Percentiles rank a stretch among this genome's conserved stretches.
Evolutionary conservation across 495 filamentous ascomycete genomes (phyloP).

Genomic region (Penicillium mononematosum): DNA sequence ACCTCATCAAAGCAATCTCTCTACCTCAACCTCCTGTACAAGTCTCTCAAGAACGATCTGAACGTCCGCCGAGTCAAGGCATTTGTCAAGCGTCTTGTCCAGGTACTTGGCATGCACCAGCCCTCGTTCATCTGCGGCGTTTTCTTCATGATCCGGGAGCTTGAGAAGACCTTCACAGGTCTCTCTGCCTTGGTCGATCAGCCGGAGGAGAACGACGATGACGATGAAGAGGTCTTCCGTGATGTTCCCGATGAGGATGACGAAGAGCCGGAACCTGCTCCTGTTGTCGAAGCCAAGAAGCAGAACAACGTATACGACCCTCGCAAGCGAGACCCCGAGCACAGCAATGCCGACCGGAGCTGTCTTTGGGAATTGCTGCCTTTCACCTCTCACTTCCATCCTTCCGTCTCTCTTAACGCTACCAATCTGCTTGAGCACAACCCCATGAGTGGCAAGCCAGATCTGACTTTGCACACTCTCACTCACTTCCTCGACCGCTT

Average conservation of each 20-base stretch:
- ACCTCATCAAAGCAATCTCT: conserved; percentile 92
- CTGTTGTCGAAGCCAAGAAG: conserved; percentile 28
- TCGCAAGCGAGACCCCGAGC: conserved; percentile 84
- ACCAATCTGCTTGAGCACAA: conserved; percentile 61
- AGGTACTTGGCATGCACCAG: conserved; percentile 83
- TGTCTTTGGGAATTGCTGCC: conserved; percentile 92
- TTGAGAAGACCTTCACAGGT: conserved; percentile 71
- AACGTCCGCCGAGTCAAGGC: conserved; percentile 89
- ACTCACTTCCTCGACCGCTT: conserved; percentile 96
- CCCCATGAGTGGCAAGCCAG: conserved; percentile 78
- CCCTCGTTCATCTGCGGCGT: conserved; percentile 89
- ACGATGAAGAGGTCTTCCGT: conserved; percentile 70
- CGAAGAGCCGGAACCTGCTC: conserved; percentile 29
- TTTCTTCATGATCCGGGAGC: conserved; percentile 79
- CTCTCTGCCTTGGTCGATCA: conserved; percentile 70
- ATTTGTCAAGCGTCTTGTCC: conserved; percentile 88
- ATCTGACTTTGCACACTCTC: conserved; percentile 80
- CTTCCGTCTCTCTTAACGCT: conserved; percentile 89
- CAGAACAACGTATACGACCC: conserved; percentile 64
- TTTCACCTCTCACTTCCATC: conserved; percentile 82
- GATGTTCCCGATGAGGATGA: conserved; percentile 63
- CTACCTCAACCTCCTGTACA: conserved; percentile 89
- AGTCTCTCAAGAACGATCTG: conserved; percentile 79
- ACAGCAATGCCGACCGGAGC: conserved; percentile 83
- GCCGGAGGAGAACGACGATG: conserved; percentile 63